These are phyloP conservation scores for Botrytis byssoidea DNA, from an alignment of 2,329 filamentous ascomycete genomes.

Conservation along the genomic window DNA sequence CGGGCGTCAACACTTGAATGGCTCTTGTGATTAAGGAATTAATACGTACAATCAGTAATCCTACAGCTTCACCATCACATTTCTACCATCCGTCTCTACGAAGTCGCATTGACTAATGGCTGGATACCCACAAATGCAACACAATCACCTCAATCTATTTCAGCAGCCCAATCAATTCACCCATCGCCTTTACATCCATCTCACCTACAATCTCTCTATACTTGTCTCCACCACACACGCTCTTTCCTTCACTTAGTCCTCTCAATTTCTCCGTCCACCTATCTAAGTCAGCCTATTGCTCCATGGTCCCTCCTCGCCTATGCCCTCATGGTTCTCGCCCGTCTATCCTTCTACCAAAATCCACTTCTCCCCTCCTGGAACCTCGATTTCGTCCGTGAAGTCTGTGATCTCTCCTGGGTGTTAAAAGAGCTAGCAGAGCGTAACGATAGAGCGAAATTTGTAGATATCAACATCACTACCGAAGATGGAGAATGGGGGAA, in stretches of 20 bases:
- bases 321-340: slow-evolving; percentile 2
- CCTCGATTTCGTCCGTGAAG: slow-evolving; percentile 4
- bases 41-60: background rate
- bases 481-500: background rate
- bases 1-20: background rate
- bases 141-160: background rate
- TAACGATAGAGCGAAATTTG: slow-evolving; percentile 3
- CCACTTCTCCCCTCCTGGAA: slow-evolving; percentile 4
- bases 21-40: background rate
- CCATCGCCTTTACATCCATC: background rate
- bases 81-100: slow-evolving; percentile 15
- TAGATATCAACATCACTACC: background rate
- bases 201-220: slow-evolving; percentile 6
- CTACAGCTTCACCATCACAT: slow-evolving; percentile 17
- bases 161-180: background rate
- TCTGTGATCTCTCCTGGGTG: slow-evolving; percentile 9
- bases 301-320: slow-evolving; percentile 12
- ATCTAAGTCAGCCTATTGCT: background rate
- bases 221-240: background rate
- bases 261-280: background rate
- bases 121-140: background rate
- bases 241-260: background rate
- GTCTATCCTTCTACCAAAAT: slow-evolving; percentile 9
- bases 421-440: background rate
- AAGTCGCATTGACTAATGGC: background rate